Evolutionary conservation across 2,329 filamentous ascomycete genomes (phyloP).

Genomic region (Cytospora schulzeri): DNA sequence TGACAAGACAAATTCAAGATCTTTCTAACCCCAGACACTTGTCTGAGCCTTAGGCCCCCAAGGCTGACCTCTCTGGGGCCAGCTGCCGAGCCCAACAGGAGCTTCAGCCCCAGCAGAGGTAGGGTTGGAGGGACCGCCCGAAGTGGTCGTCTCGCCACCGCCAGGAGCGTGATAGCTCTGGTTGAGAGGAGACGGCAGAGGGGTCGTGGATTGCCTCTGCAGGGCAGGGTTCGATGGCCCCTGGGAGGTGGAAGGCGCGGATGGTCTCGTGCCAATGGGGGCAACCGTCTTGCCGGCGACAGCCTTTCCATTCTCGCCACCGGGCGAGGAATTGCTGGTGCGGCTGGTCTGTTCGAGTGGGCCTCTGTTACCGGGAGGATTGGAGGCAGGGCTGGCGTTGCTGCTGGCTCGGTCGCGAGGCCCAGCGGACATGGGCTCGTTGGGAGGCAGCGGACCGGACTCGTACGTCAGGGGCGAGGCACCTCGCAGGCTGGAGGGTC

Average conservation of each 20-base stretch:
- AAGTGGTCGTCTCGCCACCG: slow-evolving; percentile 51
- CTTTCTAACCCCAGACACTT: slow-evolving; percentile 87
- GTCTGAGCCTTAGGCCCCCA: slow-evolving; percentile 69
- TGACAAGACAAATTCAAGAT: neutral
- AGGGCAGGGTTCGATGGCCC: slow-evolving; percentile 60
- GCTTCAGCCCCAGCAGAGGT: slow-evolving; percentile 48
- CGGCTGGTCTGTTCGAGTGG: slow-evolving; percentile 70
- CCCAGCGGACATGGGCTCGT: slow-evolving; percentile 47
- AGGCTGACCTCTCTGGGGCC: slow-evolving; percentile 68
- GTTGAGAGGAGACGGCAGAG: slow-evolving; percentile 84
- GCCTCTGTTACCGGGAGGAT: slow-evolving; percentile 59
- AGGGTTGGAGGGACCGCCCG: slow-evolving; percentile 60
- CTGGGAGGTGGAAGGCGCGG: slow-evolving; percentile 47
- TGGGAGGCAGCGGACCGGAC: slow-evolving; percentile 46
- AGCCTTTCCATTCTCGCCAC: slow-evolving; percentile 57
- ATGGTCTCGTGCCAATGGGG: slow-evolving; percentile 89
- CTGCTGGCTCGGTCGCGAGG: slow-evolving; percentile 73
- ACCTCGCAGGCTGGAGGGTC: slow-evolving; percentile 67
- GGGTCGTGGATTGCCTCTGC: slow-evolving; percentile 84
- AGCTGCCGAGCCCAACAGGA: slow-evolving; percentile 38
- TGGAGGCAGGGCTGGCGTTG: slow-evolving; percentile 79
- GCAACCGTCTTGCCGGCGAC: slow-evolving; percentile 68
- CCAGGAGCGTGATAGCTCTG: slow-evolving; percentile 65
- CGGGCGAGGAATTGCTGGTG: slow-evolving; percentile 84
- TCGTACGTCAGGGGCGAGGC: slow-evolving; percentile 82